Conservation (phyloP, 441 rosid species). For the Mallotus repandus region DNA sequence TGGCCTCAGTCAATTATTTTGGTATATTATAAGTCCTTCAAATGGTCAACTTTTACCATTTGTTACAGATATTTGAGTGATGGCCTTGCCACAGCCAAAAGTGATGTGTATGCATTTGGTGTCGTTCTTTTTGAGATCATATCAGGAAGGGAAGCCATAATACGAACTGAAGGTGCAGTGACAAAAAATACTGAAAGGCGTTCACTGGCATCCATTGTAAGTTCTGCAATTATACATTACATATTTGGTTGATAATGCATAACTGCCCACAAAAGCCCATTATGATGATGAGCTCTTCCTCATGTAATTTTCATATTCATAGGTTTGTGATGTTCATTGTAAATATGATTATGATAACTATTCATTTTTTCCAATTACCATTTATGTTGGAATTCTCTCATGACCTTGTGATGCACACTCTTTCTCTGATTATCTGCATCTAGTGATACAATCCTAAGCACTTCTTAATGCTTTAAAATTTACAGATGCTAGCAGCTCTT, state of each 20-base stretch:
- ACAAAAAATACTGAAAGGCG: slow-evolving; percentile 76
- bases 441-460: background rate
- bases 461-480: slow-evolving; percentile 17
- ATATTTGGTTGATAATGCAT: slow-evolving; percentile 10
- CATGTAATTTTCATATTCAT: background rate
- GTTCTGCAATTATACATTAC: slow-evolving; percentile 27
- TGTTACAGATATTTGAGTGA: slow-evolving; percentile 74
- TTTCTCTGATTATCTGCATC: background rate
- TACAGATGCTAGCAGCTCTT: slow-evolving; percentile 83
- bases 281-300: background rate
- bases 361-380: background rate
- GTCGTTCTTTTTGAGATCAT: slow-evolving; percentile 88
- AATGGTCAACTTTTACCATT: slow-evolving; percentile 12
- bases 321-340: background rate
- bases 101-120: slow-evolving; percentile 97
- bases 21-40: slow-evolving; percentile 11
- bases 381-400: background rate
- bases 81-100: slow-evolving; percentile 85
- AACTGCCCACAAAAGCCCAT: background rate
- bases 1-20: slow-evolving; percentile 11
- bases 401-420: background rate
- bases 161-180: slow-evolving; percentile 57
- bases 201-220: slow-evolving; percentile 79
- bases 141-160: slow-evolving; percentile 87
- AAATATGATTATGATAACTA: background rate